Conservation (phyloP, 2,329 filamentous ascomycete species). For the Thyridium curvatum region DNA sequence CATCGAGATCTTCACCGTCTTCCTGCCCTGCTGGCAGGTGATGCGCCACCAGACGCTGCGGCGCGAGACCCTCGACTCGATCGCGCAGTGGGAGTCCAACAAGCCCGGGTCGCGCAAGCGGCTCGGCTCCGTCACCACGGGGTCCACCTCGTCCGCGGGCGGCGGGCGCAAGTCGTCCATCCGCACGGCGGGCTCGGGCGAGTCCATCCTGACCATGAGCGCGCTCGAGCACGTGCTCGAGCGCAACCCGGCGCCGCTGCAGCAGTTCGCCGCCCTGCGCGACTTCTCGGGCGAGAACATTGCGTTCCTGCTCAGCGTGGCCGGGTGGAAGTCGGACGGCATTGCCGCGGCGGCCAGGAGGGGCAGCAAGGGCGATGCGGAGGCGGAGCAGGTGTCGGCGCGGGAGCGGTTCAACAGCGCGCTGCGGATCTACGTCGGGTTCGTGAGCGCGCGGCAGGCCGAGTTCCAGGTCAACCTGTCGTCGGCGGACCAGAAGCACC, state of each 20-base stretch:
- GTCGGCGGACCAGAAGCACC: slow-evolving; percentile 43
- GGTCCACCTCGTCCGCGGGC: slow-evolving; percentile 23
- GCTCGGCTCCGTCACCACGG: slow-evolving; percentile 14
- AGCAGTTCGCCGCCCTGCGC: slow-evolving; percentile 56
- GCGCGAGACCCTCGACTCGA: slow-evolving; percentile 41
- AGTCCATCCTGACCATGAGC: slow-evolving; percentile 51
- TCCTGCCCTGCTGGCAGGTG: slow-evolving; percentile 56
- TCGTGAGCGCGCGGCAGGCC: slow-evolving; percentile 54
- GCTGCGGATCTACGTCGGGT: slow-evolving; percentile 54
- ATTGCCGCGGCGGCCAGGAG: slow-evolving; percentile 13
- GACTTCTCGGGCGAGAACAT: slow-evolving; percentile 70
- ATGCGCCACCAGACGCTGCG: slow-evolving; percentile 34
- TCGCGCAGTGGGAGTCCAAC: slow-evolving; percentile 40
- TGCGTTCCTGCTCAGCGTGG: slow-evolving; percentile 54
- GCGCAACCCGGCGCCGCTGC: slow-evolving; percentile 50
- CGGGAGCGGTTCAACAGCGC: slow-evolving; percentile 49
- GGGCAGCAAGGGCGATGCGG: slow-evolving; percentile 10
- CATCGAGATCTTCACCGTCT: slow-evolving; percentile 58
- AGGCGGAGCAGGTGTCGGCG: slow-evolving; percentile 28
- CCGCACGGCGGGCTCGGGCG: slow-evolving; percentile 16
- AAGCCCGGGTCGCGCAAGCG: slow-evolving; percentile 21
- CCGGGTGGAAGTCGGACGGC: slow-evolving; percentile 44
- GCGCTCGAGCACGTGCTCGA: slow-evolving; percentile 56
- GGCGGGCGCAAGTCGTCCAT: slow-evolving; percentile 9
- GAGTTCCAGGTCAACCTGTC: slow-evolving; percentile 64